Base-by-base conservation (phyloP, 2,329 filamentous ascomycete species). In the Diaporthe aspalathi region DNA sequence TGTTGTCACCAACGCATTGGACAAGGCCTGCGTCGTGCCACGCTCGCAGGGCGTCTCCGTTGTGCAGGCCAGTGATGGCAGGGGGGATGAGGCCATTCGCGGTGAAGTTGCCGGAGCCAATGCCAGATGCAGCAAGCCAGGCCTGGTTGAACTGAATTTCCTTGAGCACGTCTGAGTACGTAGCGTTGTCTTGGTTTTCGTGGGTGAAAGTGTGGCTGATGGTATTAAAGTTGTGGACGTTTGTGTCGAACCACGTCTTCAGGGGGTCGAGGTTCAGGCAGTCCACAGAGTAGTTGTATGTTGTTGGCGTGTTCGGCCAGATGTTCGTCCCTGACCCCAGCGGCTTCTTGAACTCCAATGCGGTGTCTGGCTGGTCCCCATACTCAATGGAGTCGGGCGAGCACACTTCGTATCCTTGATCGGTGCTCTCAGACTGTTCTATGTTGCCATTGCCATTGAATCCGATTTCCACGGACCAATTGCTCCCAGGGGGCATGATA, bases 131-230 rank as follows among this genome's bases (percentile, higher is more conserved):
- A 4, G 60, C n/a, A n/a, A 65, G 60, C 60, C 60, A 65, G 12
- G 14, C n/a, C 4, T 65, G 60, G 60, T 65, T 65, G 3, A 16
- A 65, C 17, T 65, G 29, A 3, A 65, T 65, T 1, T 65, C 60
- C 45, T 65, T 65, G 45, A 65, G 20, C 17, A 65, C 24, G 60
- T 65, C 60, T 14, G 60, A 12, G n/a, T 65, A 65, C 29, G 60
- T 65, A 17, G 60, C 60, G 45, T 65, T 65, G 60, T 65, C 60
- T 22, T 65, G n/a, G 5, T 65, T 2, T 11, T 65, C 60, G 45
- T 65, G 60, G 4, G 60, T 65, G 29, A 65, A 65, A 20, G 60
- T 65, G 14, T 65, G 60, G 60, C 45, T 65, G 60, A 65, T 65
- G 14, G 60, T 65, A 14, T 7, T 24, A 29, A 65, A 65, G 22